These are phyloP conservation scores for Ceriops zippeliana DNA, from an alignment of 345 rosid genomes.

Conservation along the genomic window DNA sequence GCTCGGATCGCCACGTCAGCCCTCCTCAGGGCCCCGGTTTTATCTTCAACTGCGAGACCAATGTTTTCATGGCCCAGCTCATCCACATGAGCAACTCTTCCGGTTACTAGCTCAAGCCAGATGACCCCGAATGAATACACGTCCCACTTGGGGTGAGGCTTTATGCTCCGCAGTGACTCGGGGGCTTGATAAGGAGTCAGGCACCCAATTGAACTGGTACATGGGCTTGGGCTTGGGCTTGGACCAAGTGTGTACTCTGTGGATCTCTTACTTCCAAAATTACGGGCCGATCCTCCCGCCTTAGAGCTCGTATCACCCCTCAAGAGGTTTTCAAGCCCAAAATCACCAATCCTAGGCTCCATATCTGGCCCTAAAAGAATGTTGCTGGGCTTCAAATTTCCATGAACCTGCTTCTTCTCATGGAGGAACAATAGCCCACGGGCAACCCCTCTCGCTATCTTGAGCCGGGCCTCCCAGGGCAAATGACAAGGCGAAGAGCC, in stretches of 20 bases:
- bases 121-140: slow-evolving; percentile 80
- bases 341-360: slow-evolving; percentile 85
- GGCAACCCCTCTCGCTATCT: slow-evolving; percentile 73
- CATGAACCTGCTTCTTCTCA: slow-evolving; percentile 85
- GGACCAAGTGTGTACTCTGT: slow-evolving; percentile 49
- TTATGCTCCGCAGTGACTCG: slow-evolving; percentile 74
- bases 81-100: slow-evolving; percentile 65
- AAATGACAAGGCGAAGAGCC: slow-evolving; percentile 81
- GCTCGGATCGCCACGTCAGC: slow-evolving; percentile 63
- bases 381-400: slow-evolving; percentile 84
- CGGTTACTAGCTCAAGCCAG: slow-evolving; percentile 70
- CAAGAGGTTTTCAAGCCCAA: slow-evolving; percentile 76
- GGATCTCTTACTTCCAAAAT: slow-evolving; percentile 83
- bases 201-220: slow-evolving; percentile 60
- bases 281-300: slow-evolving; percentile 55
- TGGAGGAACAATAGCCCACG: slow-evolving; percentile 78
- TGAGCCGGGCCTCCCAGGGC: slow-evolving; percentile 85
- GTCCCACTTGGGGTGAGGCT: slow-evolving; percentile 89
- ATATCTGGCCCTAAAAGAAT: slow-evolving; percentile 65
- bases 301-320: slow-evolving; percentile 60
- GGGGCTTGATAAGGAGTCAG: slow-evolving; percentile 74
- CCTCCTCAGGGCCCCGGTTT: slow-evolving; percentile 56
- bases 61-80: slow-evolving; percentile 77
- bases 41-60: slow-evolving; percentile 67
- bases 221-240: slow-evolving; percentile 78